Conservation (phyloP, 2,329 filamentous ascomycete genomes). For the Phaeoacremonium minimum region DNA sequence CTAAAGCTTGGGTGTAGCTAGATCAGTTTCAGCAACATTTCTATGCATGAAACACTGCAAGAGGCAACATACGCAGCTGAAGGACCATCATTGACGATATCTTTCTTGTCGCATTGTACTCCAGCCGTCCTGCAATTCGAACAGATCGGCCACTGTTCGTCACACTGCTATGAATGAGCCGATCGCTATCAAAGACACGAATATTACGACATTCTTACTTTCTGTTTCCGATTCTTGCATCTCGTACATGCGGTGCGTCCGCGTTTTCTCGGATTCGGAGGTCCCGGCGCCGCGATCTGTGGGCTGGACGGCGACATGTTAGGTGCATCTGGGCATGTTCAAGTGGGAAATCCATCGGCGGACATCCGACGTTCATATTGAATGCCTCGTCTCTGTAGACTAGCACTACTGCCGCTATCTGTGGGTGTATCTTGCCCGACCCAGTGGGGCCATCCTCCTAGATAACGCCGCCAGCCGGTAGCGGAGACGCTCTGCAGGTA, state of each 20-base stretch:
- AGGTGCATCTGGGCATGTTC: not conserved
- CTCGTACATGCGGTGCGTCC: conserved; percentile 39
- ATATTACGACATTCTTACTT: conserved; percentile 21
- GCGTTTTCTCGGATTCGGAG: too few species aligned
- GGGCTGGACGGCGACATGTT: not conserved
- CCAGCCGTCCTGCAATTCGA: conserved; percentile 38
- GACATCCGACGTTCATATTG: conserved; percentile 30
- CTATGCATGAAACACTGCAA: too few species aligned
- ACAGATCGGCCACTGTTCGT: conserved; percentile 36
- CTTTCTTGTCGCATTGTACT: conserved; percentile 35
- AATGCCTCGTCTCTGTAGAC: too few species aligned
- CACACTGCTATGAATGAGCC: too few species aligned
- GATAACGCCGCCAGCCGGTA: too few species aligned
- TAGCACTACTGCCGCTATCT: conserved; percentile 37
- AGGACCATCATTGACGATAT: conserved; percentile 21
- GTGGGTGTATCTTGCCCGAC: conserved; percentile 37
- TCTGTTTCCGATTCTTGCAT: conserved; percentile 39
- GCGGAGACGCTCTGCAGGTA: too few species aligned
- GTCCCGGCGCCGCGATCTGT: too few species aligned
- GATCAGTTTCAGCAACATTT: too few species aligned
- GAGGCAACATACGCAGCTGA: conserved; percentile 15
- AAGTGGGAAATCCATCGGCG: conserved; percentile 26
- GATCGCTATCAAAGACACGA: conserved; percentile 1
- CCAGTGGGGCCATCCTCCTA: too few species aligned
- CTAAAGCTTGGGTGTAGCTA: not conserved